Percentiles rank a stretch among this genome's conserved stretches.
Conservation (phyloP, 352 stramenopile species). For the Phytophthora tentaculata region DNA sequence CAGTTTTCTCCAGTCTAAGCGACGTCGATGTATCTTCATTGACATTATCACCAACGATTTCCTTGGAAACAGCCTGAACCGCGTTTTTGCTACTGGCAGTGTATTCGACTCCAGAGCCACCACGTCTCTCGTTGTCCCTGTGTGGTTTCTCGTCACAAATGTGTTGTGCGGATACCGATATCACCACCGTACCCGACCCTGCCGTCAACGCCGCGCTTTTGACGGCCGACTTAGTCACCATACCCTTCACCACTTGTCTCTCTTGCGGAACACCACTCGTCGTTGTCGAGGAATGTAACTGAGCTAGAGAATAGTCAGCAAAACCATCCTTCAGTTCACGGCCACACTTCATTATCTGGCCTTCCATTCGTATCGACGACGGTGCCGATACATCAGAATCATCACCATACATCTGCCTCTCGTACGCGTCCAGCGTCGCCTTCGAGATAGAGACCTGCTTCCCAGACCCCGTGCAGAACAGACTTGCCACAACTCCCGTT, state of each 20-base stretch:
- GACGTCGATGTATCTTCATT: background rate
- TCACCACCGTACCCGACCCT: background rate
- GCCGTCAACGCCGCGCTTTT: background rate
- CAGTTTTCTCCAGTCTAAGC: background rate
- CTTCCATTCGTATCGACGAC: background rate
- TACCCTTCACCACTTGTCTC: background rate
- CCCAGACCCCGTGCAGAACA: constrained; percentile 28
- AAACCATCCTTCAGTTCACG: background rate
- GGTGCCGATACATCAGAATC: background rate
- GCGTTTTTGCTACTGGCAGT: background rate
- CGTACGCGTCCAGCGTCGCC: constrained; percentile 20
- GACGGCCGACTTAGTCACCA: background rate
- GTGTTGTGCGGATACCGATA: background rate
- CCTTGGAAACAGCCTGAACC: background rate
- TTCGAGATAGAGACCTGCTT: constrained; percentile 29
- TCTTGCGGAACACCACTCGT: background rate
- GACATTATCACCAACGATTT: background rate
- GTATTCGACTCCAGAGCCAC: background rate
- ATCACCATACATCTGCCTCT: constrained; percentile 9
- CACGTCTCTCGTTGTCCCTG: background rate
- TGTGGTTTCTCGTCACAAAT: background rate
- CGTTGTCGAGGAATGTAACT: background rate
- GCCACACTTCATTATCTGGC: background rate
- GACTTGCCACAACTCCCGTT: constrained; percentile 16
- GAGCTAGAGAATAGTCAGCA: background rate